A percentile compares a stretch with the other conserved stretches of the same genome.
Evolutionary conservation across 768 basidiomycete genomes (phyloP).

Genomic region (Mycena belliarum): DNA sequence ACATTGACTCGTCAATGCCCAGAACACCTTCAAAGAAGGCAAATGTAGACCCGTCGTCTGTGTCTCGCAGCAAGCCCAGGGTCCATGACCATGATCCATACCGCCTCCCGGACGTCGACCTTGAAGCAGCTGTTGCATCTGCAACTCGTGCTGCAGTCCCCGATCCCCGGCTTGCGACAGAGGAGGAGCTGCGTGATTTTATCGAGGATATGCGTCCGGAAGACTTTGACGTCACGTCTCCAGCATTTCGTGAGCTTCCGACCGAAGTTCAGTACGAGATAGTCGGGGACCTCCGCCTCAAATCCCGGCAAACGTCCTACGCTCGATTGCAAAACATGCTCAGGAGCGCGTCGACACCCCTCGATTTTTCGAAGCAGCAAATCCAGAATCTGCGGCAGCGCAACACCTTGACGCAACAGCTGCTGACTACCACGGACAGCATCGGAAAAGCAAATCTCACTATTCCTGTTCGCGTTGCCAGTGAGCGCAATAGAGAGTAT

Average conservation of each 20-base stretch:
- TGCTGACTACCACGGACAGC: constrained; percentile 87
- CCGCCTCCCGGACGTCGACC: constrained; percentile 79
- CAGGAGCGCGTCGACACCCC: constrained; percentile 68
- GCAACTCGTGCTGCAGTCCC: constrained; percentile 63
- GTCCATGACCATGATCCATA: constrained; percentile 90
- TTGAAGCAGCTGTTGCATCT: constrained; percentile 62
- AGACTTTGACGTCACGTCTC: constrained; percentile 89
- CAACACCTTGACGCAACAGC: constrained; percentile 89
- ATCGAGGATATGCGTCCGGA: constrained; percentile 96
- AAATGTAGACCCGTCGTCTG: constrained; percentile 41
- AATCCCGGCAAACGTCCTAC: constrained; percentile 93
- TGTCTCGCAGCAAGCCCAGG: constrained; percentile 59
- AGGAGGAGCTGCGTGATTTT: constrained; percentile 89
- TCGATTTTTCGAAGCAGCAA: constrained; percentile 97
- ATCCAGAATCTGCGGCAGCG: constrained; percentile 88
- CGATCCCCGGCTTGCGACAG: constrained; percentile 93
- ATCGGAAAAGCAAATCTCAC: constrained; percentile 88
- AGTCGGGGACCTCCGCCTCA: constrained; percentile 90
- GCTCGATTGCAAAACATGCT: constrained; percentile 92
- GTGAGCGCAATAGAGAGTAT: constrained; percentile 93
- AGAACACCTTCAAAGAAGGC: constrained; percentile 52
- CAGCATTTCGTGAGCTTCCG: constrained; percentile 88
- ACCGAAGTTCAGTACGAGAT: constrained; percentile 99
- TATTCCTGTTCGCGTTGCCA: constrained; percentile 92
- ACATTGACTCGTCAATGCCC: constrained; percentile 58